Evolutionary conservation across 805 yeast genomes (phyloP).

Genomic region (Saccharomyces eubayanus): DNA sequence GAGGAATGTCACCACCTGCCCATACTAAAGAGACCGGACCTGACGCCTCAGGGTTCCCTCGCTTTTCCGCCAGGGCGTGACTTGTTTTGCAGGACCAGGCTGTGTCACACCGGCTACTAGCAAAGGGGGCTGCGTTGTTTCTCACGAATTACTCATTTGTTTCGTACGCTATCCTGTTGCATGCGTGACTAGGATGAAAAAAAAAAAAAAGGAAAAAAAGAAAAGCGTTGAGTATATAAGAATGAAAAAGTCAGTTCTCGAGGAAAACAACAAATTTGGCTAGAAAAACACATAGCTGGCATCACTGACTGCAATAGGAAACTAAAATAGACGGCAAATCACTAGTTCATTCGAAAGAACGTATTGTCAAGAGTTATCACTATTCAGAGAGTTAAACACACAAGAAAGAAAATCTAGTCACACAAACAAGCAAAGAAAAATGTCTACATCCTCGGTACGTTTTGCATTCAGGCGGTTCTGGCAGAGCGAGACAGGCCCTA

Average conservation of each 20-base stretch:
- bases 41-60: background rate
- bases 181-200: background rate
- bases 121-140: background rate
- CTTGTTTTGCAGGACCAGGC: background rate
- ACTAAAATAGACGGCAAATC: background rate
- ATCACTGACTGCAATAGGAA: background rate
- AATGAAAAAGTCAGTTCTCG: background rate
- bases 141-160: background rate
- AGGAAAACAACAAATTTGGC: background rate
- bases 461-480: constrained; percentile 55
- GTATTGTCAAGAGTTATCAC: background rate
- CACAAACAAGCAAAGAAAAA: constrained; percentile 7
- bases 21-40: background rate
- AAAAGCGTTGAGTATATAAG: background rate
- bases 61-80: background rate
- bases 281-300: background rate
- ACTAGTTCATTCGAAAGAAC: background rate
- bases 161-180: background rate
- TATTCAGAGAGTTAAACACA: background rate
- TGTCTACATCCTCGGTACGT: constrained; percentile 13
- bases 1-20: background rate
- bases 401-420: background rate
- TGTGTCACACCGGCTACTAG: background rate
- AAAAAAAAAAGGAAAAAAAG: background rate
- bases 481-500: constrained; percentile 89